Conservation (phyloP, 805 yeast genomes). For the Sugiyamaella valdiviana region DNA sequence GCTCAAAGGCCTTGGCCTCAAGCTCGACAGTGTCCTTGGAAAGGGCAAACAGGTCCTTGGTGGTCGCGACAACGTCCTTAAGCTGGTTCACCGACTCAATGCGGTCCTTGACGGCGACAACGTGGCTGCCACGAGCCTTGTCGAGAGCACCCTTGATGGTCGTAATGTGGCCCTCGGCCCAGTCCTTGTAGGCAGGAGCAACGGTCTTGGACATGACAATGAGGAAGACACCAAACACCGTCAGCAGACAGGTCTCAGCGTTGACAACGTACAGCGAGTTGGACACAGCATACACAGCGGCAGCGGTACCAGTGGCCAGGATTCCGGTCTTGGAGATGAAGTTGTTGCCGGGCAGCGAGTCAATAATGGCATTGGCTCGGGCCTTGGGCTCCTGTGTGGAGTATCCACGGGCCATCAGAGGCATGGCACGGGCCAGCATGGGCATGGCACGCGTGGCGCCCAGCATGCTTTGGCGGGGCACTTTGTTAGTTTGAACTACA, state of each 20-base stretch:
- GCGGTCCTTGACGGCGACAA: slow-evolving; percentile 87
- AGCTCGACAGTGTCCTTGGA: slow-evolving; percentile 95
- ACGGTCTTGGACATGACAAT: slow-evolving; percentile 75
- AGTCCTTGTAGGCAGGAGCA: slow-evolving; percentile 91
- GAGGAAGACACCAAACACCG: slow-evolving; percentile 71
- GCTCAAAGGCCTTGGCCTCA: slow-evolving; percentile 90
- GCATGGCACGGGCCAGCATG: neutral
- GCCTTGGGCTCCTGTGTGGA: slow-evolving; percentile 68
- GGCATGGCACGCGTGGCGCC: slow-evolving; percentile 2
- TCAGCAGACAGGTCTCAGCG: slow-evolving; percentile 84
- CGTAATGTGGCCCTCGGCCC: slow-evolving; percentile 83
- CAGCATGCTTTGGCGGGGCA: neutral
- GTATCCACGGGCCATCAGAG: slow-evolving; percentile 19
- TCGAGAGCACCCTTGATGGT: slow-evolving; percentile 76
- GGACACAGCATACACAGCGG: slow-evolving; percentile 87
- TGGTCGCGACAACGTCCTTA: slow-evolving; percentile 85
- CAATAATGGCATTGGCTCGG: slow-evolving; percentile 84
- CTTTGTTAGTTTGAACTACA: slow-evolving; percentile 6
- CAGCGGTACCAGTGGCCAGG: slow-evolving; percentile 92
- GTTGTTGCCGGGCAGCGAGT: slow-evolving; percentile 89
- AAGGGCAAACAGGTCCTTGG: slow-evolving; percentile 85
- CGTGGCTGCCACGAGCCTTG: slow-evolving; percentile 84
- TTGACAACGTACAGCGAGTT: slow-evolving; percentile 88
- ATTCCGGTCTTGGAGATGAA: slow-evolving; percentile 88
- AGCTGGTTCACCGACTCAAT: slow-evolving; percentile 81